Conservation (phyloP, 2,329 filamentous ascomycete genomes). For the Penicillium sp. region DNA sequence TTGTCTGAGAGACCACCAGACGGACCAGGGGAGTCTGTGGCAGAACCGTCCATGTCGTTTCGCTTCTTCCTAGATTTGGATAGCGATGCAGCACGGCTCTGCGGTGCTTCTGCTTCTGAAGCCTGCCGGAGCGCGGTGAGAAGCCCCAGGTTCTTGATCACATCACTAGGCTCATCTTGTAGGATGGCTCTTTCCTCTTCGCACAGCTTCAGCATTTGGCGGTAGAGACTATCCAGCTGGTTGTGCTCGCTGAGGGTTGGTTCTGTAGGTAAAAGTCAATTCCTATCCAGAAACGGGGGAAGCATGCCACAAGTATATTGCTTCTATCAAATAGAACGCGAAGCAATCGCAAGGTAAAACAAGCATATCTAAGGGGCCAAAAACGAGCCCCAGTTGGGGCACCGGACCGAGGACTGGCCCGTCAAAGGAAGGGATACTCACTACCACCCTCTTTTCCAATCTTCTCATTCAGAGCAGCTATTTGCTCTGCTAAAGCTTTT, state of each 20-base stretch:
- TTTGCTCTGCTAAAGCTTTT: constrained; percentile 44
- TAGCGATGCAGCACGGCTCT: constrained; percentile 42
- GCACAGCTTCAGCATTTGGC: constrained; percentile 52
- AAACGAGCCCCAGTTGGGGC: background rate
- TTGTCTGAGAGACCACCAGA: constrained; percentile 48
- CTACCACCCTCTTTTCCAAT: constrained; percentile 48
- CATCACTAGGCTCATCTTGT: constrained; percentile 54
- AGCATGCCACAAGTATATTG: background rate
- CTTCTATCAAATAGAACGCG: background rate
- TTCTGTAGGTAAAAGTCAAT: constrained; percentile 31
- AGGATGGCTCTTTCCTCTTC: constrained; percentile 56
- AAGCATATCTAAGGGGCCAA: background rate
- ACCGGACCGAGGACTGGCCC: background rate
- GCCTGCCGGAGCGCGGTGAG: constrained; percentile 55
- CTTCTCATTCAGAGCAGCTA: constrained; percentile 49
- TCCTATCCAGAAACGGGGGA: background rate
- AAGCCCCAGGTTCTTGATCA: constrained; percentile 56
- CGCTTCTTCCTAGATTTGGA: constrained; percentile 54
- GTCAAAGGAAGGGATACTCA: constrained; percentile 35
- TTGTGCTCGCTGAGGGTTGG: constrained; percentile 47
- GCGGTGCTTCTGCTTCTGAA: constrained; percentile 51
- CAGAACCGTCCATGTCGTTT: constrained; percentile 49
- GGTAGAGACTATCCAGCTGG: constrained; percentile 51
- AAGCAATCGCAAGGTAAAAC: background rate
- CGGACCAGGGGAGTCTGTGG: constrained; percentile 51